phyloP scores from a whole-genome alignment of 495 filamentous ascomycete species.

The Tuber brumale region DNA sequence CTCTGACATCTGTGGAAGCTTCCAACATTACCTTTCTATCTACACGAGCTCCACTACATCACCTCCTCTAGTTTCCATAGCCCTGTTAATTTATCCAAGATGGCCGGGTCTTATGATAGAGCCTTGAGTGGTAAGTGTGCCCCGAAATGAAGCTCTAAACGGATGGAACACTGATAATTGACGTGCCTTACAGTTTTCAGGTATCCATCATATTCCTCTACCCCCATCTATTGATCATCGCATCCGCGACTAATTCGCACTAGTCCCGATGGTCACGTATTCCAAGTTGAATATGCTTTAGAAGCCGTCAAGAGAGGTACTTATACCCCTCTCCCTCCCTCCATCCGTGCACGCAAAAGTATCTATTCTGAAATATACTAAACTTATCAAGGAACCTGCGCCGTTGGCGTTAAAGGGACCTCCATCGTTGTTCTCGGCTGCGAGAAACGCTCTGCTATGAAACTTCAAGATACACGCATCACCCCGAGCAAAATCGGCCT shows the following conservation, averaged over 20 bases:
- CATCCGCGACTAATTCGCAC: constrained; percentile 42
- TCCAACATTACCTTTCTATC: constrained; percentile 14
- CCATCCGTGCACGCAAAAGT: background rate
- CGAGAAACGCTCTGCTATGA: constrained; percentile 98
- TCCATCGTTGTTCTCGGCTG: constrained; percentile 94
- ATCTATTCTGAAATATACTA: constrained; percentile 8
- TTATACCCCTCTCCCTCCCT: constrained; percentile 10
- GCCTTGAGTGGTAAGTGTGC: constrained; percentile 76
- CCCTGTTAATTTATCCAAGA: constrained; percentile 41
- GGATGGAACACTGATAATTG: constrained; percentile 44
- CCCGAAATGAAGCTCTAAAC: constrained; percentile 13
- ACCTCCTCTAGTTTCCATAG: constrained; percentile 13
- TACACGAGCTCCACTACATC: constrained; percentile 10
- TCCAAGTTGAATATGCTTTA: constrained; percentile 98
- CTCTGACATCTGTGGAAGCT: background rate
- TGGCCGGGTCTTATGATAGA: constrained; percentile 89
- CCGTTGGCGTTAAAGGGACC: constrained; percentile 91
- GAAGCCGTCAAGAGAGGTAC: constrained; percentile 97
- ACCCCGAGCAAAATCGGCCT: constrained; percentile 96
- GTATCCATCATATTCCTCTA: constrained; percentile 47
- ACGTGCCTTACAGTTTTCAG: constrained; percentile 56
- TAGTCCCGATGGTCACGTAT: constrained; percentile 97
- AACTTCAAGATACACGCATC: constrained; percentile 97
- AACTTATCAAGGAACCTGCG: constrained; percentile 71
- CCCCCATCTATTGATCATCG: constrained; percentile 10